phyloP scores from a whole-genome alignment of 2,329 filamentous ascomycete genomes.

The Blastomyces silverae region DNA sequence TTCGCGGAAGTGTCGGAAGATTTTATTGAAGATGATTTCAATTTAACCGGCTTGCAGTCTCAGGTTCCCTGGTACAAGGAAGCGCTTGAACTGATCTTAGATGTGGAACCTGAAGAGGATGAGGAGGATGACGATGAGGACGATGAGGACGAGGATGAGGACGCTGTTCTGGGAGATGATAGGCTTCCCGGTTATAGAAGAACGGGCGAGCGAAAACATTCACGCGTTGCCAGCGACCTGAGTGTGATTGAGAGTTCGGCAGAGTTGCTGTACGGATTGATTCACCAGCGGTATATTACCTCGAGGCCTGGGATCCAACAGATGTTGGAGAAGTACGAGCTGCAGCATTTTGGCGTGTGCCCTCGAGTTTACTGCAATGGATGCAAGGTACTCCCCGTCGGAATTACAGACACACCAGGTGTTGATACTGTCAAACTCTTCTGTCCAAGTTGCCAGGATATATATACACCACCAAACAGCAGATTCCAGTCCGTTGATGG shows the following conservation, averaged over 20 bases:
- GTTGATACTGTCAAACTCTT: constrained; percentile 98
- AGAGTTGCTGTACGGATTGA: constrained; percentile 96
- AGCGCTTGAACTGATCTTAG: constrained; percentile 97
- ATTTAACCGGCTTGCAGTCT: constrained; percentile 86
- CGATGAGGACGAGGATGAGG: constrained; percentile 63
- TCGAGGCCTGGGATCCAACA: constrained; percentile 94
- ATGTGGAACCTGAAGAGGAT: constrained; percentile 90
- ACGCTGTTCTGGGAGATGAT: constrained; percentile 60
- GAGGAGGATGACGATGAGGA: constrained; percentile 60
- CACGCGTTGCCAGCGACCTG: constrained; percentile 82
- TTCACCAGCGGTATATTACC: constrained; percentile 97
- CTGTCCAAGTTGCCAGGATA: constrained; percentile 91
- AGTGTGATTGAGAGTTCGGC: constrained; percentile 95
- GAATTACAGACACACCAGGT: constrained; percentile 87
- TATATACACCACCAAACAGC: constrained; percentile 95
- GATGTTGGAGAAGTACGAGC: constrained; percentile 98
- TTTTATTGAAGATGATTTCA: constrained; percentile 99
- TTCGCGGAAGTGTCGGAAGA: constrained; percentile 98
- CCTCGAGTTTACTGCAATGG: constrained; percentile 90
- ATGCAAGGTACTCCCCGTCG: constrained; percentile 84
- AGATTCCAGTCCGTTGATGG: constrained; percentile 96
- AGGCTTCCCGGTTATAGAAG: constrained; percentile 41
- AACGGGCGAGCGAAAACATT: constrained; percentile 64
- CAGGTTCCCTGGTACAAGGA: constrained; percentile 99
- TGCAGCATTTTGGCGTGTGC: constrained; percentile 91